These are phyloP conservation scores for Vigna radiata DNA, from an alignment of 306 rosid genomes.

Conservation along the genomic window DNA sequence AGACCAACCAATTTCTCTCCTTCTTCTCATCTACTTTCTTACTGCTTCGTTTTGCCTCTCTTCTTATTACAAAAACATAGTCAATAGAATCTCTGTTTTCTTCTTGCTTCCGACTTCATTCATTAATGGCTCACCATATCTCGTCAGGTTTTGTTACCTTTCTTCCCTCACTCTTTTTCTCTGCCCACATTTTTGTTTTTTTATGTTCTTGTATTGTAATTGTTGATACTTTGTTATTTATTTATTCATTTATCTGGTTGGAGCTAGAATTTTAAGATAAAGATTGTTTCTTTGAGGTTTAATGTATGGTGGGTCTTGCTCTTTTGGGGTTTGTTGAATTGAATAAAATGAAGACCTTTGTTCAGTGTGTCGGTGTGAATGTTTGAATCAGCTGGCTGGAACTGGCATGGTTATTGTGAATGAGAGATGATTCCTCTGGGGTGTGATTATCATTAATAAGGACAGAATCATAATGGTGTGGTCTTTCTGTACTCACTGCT, in stretches of 20 bases:
- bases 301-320: slow-evolving; percentile 23
- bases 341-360: slow-evolving; percentile 45
- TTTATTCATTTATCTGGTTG: slow-evolving; percentile 15
- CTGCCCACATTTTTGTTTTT: background rate
- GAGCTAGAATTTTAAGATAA: slow-evolving; percentile 42
- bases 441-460: slow-evolving; percentile 35
- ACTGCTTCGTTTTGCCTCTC: slow-evolving; percentile 3
- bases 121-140: slow-evolving; percentile 59
- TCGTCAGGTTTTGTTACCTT: slow-evolving; percentile 58
- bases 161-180: slow-evolving; percentile 41
- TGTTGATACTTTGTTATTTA: background rate
- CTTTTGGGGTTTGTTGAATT: slow-evolving; percentile 26
- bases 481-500: slow-evolving; percentile 26
- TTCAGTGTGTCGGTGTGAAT: slow-evolving; percentile 6
- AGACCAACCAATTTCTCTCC: slow-evolving; percentile 50
- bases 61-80: slow-evolving; percentile 8
- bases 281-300: slow-evolving; percentile 51
- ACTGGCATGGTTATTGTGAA: slow-evolving; percentile 8
- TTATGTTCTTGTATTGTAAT: slow-evolving; percentile 20
- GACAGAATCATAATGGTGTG: slow-evolving; percentile 38
- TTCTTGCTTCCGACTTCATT: slow-evolving; percentile 23
- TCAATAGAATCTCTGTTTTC: slow-evolving; percentile 45
- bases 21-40: slow-evolving; percentile 40
- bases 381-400: slow-evolving; percentile 29
- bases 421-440: background rate